Conservation (phyloP, 2,329 filamentous ascomycete species). For the Botrytis galanthina region DNA sequence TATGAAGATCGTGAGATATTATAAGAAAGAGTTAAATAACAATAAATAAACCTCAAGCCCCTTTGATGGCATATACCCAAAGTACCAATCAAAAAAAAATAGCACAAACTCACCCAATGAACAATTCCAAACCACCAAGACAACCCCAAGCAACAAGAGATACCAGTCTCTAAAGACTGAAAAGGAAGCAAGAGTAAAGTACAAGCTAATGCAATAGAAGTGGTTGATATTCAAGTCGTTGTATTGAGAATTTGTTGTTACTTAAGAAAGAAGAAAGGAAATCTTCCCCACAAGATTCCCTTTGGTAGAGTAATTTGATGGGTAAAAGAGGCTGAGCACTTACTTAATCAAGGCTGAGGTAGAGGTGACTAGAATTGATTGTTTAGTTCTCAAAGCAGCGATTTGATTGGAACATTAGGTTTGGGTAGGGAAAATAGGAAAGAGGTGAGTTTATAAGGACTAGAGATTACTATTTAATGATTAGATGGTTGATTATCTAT, state of each 20-base stretch:
- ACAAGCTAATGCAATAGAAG: neutral
- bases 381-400: neutral
- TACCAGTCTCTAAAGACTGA: neutral
- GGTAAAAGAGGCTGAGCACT: neutral
- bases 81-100: no score
- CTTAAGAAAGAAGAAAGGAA: neutral
- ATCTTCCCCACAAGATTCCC: neutral
- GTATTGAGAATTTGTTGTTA: neutral
- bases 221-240: neutral
- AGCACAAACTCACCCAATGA: neutral
- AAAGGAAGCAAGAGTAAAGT: accelerated
- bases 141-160: neutral
- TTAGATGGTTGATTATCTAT: neutral
- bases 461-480: neutral
- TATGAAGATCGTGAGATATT: accelerated
- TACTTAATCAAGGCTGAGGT: neutral
- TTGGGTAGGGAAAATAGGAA: neutral
- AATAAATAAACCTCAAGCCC: no score
- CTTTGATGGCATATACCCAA: accelerated
- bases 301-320: neutral
- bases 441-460: accelerated
- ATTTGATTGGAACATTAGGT: accelerated
- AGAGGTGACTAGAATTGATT: neutral
- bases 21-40: accelerated
- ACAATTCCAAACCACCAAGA: no score